Evolutionary conservation across 176 grass and related monocot genomes (phyloP).

Genomic region (Pharus latifolius): DNA sequence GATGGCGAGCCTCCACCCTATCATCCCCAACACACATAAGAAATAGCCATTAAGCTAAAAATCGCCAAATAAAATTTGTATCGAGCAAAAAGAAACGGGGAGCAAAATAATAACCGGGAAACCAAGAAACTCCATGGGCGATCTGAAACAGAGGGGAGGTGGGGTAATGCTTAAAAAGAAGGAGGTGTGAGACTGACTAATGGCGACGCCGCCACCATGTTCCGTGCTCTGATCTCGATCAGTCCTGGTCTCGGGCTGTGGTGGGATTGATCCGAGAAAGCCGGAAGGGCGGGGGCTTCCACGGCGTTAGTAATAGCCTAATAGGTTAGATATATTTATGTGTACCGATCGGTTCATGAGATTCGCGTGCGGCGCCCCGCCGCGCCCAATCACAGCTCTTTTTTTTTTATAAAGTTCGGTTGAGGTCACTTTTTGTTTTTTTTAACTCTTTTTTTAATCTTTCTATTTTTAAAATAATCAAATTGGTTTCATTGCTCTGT

Average conservation of each 20-base stretch:
- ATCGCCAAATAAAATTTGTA: too few species aligned
- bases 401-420: too few species aligned
- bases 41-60: too few species aligned
- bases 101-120: slow-evolving; percentile 8
- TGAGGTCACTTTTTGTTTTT: too few species aligned
- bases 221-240: slow-evolving; percentile 29
- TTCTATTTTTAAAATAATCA: too few species aligned
- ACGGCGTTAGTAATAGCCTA: too few species aligned
- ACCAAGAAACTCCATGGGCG: slow-evolving; percentile 34
- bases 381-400: slow-evolving; percentile 18
- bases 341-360: slow-evolving; percentile 38
- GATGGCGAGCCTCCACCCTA: slow-evolving; percentile 31
- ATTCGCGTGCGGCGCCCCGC: slow-evolving; percentile 43
- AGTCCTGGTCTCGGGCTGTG: slow-evolving; percentile 37
- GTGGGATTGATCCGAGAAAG: slow-evolving; percentile 33
- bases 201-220: slow-evolving; percentile 20
- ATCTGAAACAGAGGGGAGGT: not conserved
- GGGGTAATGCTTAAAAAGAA: not conserved
- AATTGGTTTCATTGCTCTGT: too few species aligned
- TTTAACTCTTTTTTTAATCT: too few species aligned
- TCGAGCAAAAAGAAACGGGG: not conserved
- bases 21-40: too few species aligned
- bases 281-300: slow-evolving; percentile 15
- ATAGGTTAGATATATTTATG: slow-evolving; percentile 17
- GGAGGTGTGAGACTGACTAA: slow-evolving; percentile 18